Percentiles rank a stretch among this genome's conserved stretches.
These are phyloP conservation scores for Xylariaceae sp. DNA, from an alignment of 2,329 filamentous ascomycete species.

Conservation along the genomic window DNA sequence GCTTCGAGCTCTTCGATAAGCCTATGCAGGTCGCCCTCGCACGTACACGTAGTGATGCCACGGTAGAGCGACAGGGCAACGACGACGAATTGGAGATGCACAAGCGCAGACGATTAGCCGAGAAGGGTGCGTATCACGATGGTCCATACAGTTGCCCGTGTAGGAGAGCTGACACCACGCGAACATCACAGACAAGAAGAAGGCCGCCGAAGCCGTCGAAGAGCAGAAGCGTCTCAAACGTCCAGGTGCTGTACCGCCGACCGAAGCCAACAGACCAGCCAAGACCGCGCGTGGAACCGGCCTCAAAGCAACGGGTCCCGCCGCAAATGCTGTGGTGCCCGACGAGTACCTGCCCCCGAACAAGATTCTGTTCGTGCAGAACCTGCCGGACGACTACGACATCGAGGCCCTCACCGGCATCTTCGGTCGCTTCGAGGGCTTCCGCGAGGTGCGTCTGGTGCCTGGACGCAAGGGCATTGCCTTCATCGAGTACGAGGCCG, in stretches of 20 bases:
- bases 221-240: constrained; percentile 74
- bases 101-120: constrained; percentile 76
- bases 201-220: constrained; percentile 75
- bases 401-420: constrained; percentile 74
- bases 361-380: constrained; percentile 93
- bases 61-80: constrained; percentile 68
- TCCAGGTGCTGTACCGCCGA: constrained; percentile 40
- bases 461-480: constrained; percentile 84
- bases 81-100: constrained; percentile 82
- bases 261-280: constrained; percentile 52
- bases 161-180: too few species aligned
- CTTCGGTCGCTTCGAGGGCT: constrained; percentile 88
- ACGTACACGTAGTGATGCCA: constrained; percentile 80
- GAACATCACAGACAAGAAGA: constrained; percentile 60
- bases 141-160: too few species aligned
- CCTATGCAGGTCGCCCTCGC: constrained; percentile 82
- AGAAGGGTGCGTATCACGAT: constrained; percentile 73
- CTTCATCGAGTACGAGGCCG: constrained; percentile 93
- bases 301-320: constrained; percentile 70
- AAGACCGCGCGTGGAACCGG: constrained; percentile 70
- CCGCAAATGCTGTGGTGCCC: constrained; percentile 71
- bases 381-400: constrained; percentile 82
- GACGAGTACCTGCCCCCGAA: constrained; percentile 98
- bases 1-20: constrained; percentile 90
- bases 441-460: constrained; percentile 87